Evolutionary conservation across 1,139 yeast species (phyloP), one percentile per base, ranked within the genome.

Genomic region (Taphrina populina): DNA sequence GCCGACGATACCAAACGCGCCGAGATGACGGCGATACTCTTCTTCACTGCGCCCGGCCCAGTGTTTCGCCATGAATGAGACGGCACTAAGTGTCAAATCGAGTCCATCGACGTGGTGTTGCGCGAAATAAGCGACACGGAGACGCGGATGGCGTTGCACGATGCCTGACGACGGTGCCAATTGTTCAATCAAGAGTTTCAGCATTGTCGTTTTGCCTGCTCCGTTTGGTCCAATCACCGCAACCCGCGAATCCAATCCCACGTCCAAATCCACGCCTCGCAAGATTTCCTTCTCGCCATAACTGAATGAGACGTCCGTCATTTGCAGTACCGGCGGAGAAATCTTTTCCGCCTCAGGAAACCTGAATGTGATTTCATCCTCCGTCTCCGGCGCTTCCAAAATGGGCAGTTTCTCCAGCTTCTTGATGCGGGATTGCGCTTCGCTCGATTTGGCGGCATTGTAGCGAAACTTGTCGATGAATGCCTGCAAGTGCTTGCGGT

Each of bases 151-250:
- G 62, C 82, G 79, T 27, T 86, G 77, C 15, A 90, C 84, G 59
- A 77, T 27, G 58, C 99, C 99, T 8, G 73, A 74, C 41, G 81
- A 65, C 2, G 98, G 97, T 20, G 75, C 71, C 57, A 85, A 72
- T 63, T 77, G 80, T 61, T 87, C 96, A 79, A 90, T 83, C 64
- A 92, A 75, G 56, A 92, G 75, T 69, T 90, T 92, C 66, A 92
- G 77, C 62, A 92, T 74, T 1, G 98, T 92, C 10, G 98, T 90
- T 71, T 92, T 92, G 84, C 98, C 98, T 67, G 96, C 88, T 75
- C 99, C 99, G 70, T 92, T 92, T 62, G 96, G 97, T 78, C 99
- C 99, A 58, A 92, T 95, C 63, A 92, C 77, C 1, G 97, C 98
- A 64, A 92, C 85, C 71, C 98, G 80, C 2, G 96, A 88, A 65